Evolutionary conservation across 75 land plant species (phyloP), one percentile per base, ranked within the genome.

Genomic region (Picea glauca): DNA sequence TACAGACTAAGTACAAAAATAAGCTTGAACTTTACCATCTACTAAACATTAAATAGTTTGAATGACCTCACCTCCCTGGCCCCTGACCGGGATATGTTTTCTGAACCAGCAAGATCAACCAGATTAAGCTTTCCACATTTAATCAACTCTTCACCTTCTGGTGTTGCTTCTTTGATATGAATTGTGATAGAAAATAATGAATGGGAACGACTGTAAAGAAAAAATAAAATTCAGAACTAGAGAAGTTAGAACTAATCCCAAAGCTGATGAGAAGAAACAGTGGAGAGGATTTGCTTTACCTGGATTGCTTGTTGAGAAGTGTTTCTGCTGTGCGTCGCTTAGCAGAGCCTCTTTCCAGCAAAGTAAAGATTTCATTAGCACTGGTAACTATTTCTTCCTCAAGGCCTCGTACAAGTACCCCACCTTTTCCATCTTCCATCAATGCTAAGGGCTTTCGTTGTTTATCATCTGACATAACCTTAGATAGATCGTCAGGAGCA

Each of bases 141-240:
- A 13, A 97, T 94, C 4, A 97, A 89, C 83, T 97, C 99, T 79
- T 97, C 99, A 72, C 99, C 99, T 80, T 97, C 99, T 38, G 99
- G 99, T 1, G 99, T 94, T 50, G 95, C 90, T 82, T 97, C 99
- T 82, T 97, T 97, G 58, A 97, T 97, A 80, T 97, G 99, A 79
- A 97, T 97, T 38, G 98, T 93, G 33, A 97, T 94, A 46, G 98
- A 89, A 84, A 97, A 97, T 1, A 97, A 84, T 33, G 99, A 97
- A 86, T 97, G 99, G 58, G 99, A 97, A 26, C 99, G 99, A 80
- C 99, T 97, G 93, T 73, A 77, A 82, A 30, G 9, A 33, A 77
- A 74, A 40, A 56, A 18, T 17, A 66, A 80, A n/a, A 54, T 4
- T 46, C 63, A 62, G 33, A 80, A 20, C 18, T 57, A 31, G 30